These are phyloP conservation scores for Scalesia atractyloides DNA, from an alignment of 129 eudicot species.

Conservation along the genomic window DNA sequence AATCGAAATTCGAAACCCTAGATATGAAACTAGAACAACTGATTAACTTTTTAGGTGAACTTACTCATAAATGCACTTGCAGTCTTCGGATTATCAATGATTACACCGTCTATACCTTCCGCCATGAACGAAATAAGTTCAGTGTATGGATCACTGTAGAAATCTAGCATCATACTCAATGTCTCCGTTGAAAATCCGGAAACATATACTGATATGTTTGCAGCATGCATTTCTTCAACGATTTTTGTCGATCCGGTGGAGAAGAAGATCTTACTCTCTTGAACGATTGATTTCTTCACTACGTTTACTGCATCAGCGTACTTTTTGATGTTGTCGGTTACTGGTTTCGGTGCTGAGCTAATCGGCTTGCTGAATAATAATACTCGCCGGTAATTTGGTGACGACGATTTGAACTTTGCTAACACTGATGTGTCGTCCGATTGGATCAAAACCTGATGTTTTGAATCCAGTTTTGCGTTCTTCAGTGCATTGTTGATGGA, in stretches of 20 bases:
- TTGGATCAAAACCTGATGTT: slow-evolving; percentile 69
- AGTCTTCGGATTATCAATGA: slow-evolving; percentile 77
- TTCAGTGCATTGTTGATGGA: slow-evolving; percentile 48
- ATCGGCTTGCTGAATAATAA: slow-evolving; percentile 40
- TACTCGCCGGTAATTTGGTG: slow-evolving; percentile 56
- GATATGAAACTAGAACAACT: not conserved
- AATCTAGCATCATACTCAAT: slow-evolving; percentile 56
- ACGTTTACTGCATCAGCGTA: slow-evolving; percentile 68
- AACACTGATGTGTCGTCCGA: slow-evolving; percentile 82
- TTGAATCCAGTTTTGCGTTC: slow-evolving; percentile 63
- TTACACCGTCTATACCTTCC: slow-evolving; percentile 58
- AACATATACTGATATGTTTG: slow-evolving; percentile 72
- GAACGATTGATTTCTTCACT: slow-evolving; percentile 40
- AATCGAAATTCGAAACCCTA: not conserved
- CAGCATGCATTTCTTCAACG: slow-evolving; percentile 59
- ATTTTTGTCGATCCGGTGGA: slow-evolving; percentile 47
- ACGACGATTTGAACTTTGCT: slow-evolving; percentile 47
- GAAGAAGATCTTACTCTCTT: slow-evolving; percentile 33
- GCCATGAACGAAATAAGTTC: slow-evolving; percentile 57
- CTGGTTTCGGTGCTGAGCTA: slow-evolving; percentile 45
- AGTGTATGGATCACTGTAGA: slow-evolving; percentile 65
- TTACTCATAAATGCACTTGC: slow-evolving; percentile 72
- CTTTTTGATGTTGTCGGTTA: slow-evolving; percentile 60
- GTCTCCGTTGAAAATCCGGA: slow-evolving; percentile 60
- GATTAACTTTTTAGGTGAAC: slow-evolving; percentile 17